A percentile compares a stretch with the other conserved stretches of the same genome.
Conservation (phyloP, 2,329 filamentous ascomycete genomes). For the Fulvia fulva region DNA sequence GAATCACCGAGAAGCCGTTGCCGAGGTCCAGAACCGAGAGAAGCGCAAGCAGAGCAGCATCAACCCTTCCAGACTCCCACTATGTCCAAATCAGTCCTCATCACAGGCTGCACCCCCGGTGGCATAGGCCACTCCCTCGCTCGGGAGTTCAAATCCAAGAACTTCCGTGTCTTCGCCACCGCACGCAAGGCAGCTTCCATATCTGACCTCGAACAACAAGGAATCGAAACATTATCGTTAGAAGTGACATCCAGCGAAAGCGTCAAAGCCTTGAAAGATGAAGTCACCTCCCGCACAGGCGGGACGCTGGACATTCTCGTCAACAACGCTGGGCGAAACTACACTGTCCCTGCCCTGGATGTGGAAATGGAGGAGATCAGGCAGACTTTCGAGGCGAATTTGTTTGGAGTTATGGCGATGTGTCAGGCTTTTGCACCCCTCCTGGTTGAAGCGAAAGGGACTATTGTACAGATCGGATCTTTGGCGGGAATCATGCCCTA, state of each 20-base stretch:
- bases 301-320: slow-evolving; percentile 54
- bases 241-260: slow-evolving; percentile 51
- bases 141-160: slow-evolving; percentile 52
- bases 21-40: neutral
- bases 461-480: slow-evolving; percentile 45
- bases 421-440: slow-evolving; percentile 55
- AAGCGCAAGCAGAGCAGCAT: neutral
- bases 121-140: slow-evolving; percentile 58
- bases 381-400: slow-evolving; percentile 50
- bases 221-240: slow-evolving; percentile 53
- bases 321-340: slow-evolving; percentile 57
- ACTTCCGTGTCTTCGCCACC: slow-evolving; percentile 56
- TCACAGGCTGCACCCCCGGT: slow-evolving; percentile 47
- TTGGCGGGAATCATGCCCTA: slow-evolving; percentile 43
- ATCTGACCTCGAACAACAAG: slow-evolving; percentile 45
- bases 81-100: slow-evolving; percentile 30
- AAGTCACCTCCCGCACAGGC: slow-evolving; percentile 45
- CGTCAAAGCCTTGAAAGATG: slow-evolving; percentile 45
- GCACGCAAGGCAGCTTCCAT: slow-evolving; percentile 51
- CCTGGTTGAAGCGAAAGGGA: slow-evolving; percentile 43
- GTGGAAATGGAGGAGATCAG: slow-evolving; percentile 48
- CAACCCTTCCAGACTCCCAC: neutral
- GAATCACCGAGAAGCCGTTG: neutral
- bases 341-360: slow-evolving; percentile 49
- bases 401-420: slow-evolving; percentile 56